Evolutionary conservation across 1,284 basidiomycete species (phyloP).

Genomic region (Ganoderma multipileum): DNA sequence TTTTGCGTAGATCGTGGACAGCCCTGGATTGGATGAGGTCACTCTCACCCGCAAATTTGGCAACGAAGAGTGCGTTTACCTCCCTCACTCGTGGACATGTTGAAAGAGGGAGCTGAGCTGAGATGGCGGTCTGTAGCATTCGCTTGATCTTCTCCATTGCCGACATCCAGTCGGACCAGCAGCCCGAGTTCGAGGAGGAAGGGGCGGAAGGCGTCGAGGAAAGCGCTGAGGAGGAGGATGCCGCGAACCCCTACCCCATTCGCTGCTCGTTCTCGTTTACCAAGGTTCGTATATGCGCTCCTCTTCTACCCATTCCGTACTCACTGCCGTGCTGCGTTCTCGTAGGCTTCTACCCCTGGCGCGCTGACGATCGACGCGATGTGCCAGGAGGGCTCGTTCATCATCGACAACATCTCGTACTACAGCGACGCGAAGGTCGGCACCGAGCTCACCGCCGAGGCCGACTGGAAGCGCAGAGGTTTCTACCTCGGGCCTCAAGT

Average conservation of each 20-base stretch:
- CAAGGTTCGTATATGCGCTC: conserved; percentile 60
- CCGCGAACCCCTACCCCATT: conserved; percentile 65
- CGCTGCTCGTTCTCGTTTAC: conserved; percentile 85
- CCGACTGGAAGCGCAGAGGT: conserved; percentile 92
- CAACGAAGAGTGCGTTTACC: conserved; percentile 79
- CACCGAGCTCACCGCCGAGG: conserved; percentile 84
- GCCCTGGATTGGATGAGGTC: conserved; percentile 83
- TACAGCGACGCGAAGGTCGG: conserved; percentile 81
- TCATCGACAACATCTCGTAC: conserved; percentile 90
- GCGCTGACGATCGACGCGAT: conserved; percentile 84
- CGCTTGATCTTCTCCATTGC: conserved; percentile 86
- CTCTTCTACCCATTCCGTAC: background rate
- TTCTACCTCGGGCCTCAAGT: conserved; percentile 93
- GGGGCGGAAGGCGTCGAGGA: conserved; percentile 45
- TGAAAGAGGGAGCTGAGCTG: background rate
- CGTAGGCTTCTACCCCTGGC: conserved; percentile 50
- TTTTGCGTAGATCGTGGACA: conserved; percentile 70
- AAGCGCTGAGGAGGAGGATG: conserved; percentile 50
- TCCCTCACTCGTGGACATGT: conserved; percentile 13
- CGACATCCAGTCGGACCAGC: conserved; percentile 65
- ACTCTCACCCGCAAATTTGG: conserved; percentile 85
- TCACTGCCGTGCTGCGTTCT: conserved; percentile 8
- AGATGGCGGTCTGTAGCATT: conserved; percentile 53
- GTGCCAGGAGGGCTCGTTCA: conserved; percentile 85
- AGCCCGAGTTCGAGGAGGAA: conserved; percentile 51